A percentile compares a stretch with the other conserved stretches of the same genome.
Conservation (phyloP, 805 yeast species). For the Yarrowia osloensis region DNA sequence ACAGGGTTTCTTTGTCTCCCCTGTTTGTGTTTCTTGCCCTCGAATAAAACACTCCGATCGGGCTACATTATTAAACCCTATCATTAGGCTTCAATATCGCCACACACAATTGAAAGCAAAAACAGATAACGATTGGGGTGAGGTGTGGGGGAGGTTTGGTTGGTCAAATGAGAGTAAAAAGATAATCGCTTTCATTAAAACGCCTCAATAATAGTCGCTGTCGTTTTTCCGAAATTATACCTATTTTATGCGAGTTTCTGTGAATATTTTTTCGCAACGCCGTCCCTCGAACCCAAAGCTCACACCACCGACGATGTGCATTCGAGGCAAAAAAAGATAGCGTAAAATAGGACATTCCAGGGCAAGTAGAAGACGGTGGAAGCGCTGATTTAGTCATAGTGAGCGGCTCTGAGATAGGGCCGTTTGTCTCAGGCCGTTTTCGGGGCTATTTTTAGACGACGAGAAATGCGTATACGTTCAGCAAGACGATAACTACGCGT, state of each 20-base stretch:
- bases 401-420: neutral
- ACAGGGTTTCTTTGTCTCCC: neutral
- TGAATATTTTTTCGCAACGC: no score
- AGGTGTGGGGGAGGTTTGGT: neutral
- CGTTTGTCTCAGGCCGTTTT: neutral
- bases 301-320: slow-evolving; percentile 3
- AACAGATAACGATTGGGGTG: neutral
- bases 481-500: no score
- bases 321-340: slow-evolving; percentile 8
- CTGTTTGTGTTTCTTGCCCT: neutral
- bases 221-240: neutral
- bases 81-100: neutral
- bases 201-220: no score
- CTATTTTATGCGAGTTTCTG: neutral
- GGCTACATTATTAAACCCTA: neutral
- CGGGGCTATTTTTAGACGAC: no score
- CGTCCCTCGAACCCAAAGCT: neutral
- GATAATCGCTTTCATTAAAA: no score
- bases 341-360: neutral
- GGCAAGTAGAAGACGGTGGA: neutral
- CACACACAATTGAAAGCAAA: neutral
- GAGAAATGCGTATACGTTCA: no score
- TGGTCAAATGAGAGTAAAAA: no score
- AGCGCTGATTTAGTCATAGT: neutral
- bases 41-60: neutral